Evolutionary conservation across 73 alveolate species (phyloP).

Genomic region (Paramecium caudatum): DNA sequence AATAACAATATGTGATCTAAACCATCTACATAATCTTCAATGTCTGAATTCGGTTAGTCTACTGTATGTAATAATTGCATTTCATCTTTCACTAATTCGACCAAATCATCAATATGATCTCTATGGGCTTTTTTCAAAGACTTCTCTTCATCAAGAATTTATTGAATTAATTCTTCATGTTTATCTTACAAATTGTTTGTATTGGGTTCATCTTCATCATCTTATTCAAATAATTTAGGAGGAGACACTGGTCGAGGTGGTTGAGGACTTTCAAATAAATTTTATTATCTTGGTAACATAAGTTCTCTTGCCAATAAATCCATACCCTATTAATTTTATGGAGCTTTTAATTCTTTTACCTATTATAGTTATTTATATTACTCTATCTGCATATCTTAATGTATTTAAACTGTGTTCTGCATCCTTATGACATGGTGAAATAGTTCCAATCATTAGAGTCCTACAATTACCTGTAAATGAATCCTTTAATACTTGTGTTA

Average conservation of each 20-base stretch:
- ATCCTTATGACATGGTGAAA: constrained; percentile 96
- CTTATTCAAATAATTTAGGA: constrained; percentile 55
- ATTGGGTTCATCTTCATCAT: not conserved
- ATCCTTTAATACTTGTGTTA: constrained; percentile 96
- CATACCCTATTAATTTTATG: constrained; percentile 60
- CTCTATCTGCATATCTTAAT: constrained; percentile 99
- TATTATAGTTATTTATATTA: constrained; percentile 1
- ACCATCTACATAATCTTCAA: constrained; percentile 95
- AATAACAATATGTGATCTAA: constrained; percentile 91
- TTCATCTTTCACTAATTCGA: constrained; percentile 95
- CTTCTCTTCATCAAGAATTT: constrained; percentile 99
- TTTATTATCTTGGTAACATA: constrained; percentile 82
- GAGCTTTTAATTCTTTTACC: constrained; percentile 97
- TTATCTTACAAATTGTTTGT: constrained; percentile 77
- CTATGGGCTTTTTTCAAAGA: constrained; percentile 95
- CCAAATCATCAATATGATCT: constrained; percentile 98
- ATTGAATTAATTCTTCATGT: constrained; percentile 96
- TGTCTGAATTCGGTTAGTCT: constrained; percentile 98
- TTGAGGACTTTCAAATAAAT: constrained; percentile 50
- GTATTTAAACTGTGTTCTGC: constrained; percentile 99
- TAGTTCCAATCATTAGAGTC: constrained; percentile 99
- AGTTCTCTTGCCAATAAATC: constrained; percentile 77
- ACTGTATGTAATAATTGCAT: constrained; percentile 97
- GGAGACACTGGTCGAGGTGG: constrained; percentile 21
- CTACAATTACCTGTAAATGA: constrained; percentile 99